phyloP scores from a whole-genome alignment of 2,329 filamentous ascomycete species.

The Didymosphaeria variabile region DNA sequence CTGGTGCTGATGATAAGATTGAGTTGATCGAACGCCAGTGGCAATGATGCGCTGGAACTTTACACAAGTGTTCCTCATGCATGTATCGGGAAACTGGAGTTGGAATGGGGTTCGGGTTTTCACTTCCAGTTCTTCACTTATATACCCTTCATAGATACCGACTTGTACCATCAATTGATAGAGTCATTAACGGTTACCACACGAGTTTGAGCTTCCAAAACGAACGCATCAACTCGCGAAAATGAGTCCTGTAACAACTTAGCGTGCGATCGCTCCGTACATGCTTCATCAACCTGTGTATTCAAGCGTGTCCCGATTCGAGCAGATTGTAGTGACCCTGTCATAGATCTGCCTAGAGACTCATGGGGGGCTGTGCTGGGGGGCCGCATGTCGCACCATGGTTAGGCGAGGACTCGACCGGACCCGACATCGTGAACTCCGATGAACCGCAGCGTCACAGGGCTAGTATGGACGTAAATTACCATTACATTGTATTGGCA shows the following conservation, averaged over 20 bases:
- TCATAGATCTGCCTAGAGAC: not conserved
- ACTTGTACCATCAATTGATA: too few relatives aligned
- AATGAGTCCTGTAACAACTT: too few relatives aligned
- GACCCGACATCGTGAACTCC: not conserved
- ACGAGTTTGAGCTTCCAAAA: too few relatives aligned
- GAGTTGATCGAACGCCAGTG: slow-evolving; percentile 2
- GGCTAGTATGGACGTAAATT: not conserved
- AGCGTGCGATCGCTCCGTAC: too few relatives aligned
- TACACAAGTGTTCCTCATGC: too few relatives aligned
- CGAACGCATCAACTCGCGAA: too few relatives aligned
- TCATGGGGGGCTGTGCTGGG: not conserved
- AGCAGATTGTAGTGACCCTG: too few relatives aligned
- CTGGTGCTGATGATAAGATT: slow-evolving; percentile 18
- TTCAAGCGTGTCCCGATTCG: too few relatives aligned
- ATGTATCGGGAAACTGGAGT: not conserved
- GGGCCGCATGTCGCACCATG: not conserved
- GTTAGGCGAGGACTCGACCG: not conserved
- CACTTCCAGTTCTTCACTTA: not conserved
- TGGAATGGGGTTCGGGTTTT: not conserved
- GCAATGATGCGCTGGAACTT: not conserved
- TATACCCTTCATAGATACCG: not conserved
- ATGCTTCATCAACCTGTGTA: too few relatives aligned
- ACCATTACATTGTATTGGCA: not conserved
- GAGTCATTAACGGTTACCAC: too few relatives aligned
- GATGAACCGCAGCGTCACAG: not conserved